Evolutionary conservation across 2,329 filamentous ascomycete genomes (phyloP).

Genomic region (Colletotrichum cordylinicola): DNA sequence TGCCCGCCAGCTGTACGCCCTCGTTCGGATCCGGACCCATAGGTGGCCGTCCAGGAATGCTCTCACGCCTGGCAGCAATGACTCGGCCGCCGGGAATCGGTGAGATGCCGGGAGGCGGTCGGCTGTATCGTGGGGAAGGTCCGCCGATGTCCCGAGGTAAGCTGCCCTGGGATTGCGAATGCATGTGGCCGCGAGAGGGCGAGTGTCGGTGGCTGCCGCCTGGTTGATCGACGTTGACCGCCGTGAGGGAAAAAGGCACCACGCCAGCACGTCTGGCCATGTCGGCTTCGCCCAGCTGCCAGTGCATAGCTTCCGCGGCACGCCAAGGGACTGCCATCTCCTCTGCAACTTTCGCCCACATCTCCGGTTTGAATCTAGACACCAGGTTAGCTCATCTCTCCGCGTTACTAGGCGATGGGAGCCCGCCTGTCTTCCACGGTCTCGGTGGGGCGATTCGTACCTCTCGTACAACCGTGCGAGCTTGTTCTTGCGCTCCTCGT

Average conservation of each 20-base stretch:
- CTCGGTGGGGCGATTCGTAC: conserved; percentile 57
- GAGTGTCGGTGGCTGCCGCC: conserved; percentile 16
- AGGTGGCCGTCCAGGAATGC: conserved; percentile 35
- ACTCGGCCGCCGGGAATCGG: conserved; percentile 39
- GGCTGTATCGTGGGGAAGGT: conserved; percentile 50
- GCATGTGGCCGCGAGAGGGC: conserved; percentile 35
- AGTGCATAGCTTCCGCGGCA: conserved; percentile 97
- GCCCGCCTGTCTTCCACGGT: neutral
- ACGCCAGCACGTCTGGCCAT: conserved; percentile 94
- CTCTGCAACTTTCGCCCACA: conserved; percentile 96
- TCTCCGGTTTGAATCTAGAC: conserved; percentile 89
- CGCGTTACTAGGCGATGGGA: neutral
- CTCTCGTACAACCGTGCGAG: conserved; percentile 93
- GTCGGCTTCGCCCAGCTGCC: conserved; percentile 91
- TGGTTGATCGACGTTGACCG: conserved; percentile 50
- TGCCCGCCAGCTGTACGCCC: conserved; percentile 34
- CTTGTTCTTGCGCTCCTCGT: conserved; percentile 97
- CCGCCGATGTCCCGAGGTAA: conserved; percentile 47
- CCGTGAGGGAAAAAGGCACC: conserved; percentile 76
- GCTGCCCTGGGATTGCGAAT: conserved; percentile 53
- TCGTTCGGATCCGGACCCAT: conserved; percentile 36
- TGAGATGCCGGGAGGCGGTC: conserved; percentile 34
- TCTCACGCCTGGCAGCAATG: conserved; percentile 48
- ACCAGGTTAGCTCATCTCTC: neutral
- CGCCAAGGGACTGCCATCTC: conserved; percentile 96